These are phyloP conservation scores for Chytriomyces sp. DNA, from an alignment of 192 early-diverging fungal species.

Conservation along the genomic window DNA sequence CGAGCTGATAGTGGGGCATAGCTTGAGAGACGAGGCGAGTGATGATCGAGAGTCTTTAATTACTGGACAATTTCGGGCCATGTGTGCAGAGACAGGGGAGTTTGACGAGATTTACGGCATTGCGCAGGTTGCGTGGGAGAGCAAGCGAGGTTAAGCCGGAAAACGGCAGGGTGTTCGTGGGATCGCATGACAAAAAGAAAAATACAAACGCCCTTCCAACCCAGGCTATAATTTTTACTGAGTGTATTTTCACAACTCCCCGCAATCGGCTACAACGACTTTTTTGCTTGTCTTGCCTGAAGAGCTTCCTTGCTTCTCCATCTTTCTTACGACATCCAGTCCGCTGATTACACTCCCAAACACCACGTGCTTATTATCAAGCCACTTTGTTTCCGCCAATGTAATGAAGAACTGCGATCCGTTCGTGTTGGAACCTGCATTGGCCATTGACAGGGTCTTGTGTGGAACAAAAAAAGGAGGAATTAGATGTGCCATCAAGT, in stretches of 20 bases:
- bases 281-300: conserved; percentile 58
- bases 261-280: conserved; percentile 69
- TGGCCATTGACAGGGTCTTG: conserved; percentile 85
- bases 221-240: no score
- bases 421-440: conserved; percentile 88
- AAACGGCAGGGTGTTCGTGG: no score
- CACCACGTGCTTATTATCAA: conserved; percentile 88
- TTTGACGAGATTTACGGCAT: conserved; percentile 41
- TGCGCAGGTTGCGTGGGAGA: conserved; percentile 7
- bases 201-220: no score
- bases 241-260: conserved; percentile 38
- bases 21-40: not conserved
- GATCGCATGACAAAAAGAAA: no score
- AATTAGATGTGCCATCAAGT: not conserved
- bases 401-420: conserved; percentile 93
- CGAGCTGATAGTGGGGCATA: conserved; percentile 54
- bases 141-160: not conserved
- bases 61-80: conserved; percentile 39
- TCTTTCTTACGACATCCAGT: conserved; percentile 68
- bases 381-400: conserved; percentile 79
- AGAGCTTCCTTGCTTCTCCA: conserved; percentile 64
- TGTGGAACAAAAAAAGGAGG: conserved; percentile 7
- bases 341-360: conserved; percentile 54
- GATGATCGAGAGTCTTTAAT: conserved; percentile 14
- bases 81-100: conserved; percentile 50